Evolutionary conservation across 805 yeast species (phyloP), one percentile per base, ranked within the genome.

Genomic region (Yamadazyma tumulicola): DNA sequence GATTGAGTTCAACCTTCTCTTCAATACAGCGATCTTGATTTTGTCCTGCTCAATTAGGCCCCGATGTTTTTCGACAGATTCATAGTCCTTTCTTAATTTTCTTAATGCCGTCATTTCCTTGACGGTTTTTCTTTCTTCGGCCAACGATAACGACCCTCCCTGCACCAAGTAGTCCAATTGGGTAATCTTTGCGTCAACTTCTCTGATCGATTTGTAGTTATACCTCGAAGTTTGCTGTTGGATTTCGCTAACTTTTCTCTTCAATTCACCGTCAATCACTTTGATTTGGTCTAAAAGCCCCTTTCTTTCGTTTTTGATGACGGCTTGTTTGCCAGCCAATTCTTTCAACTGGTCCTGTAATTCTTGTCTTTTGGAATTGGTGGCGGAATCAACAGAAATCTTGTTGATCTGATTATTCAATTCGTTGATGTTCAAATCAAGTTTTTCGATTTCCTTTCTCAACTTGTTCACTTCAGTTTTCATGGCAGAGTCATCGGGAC

Each of bases 61-160:
- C 69, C 87, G 96, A 50, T 76, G 75, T 51, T 77, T 75, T 54
- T 80, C 88, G 48, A 89, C 69, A 31, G 75, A 70, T 32, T 77
- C 77, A 56, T 86, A 85, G 59, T 82, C 89, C 60, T 82, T 83
- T 54, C 81, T 78, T 55, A 84, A 66, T 65, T 85, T 87, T 64
- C 91, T 80, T 59, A 93, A 75, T 29, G 80, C 61, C 34, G 87
- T 74, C 72, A 87, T 84, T 66, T 91, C 97, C 66, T 85, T 85
- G 47, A 93, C 78, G 46, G 72, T 64, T 55, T 79, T 74, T 69
- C 86, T 82, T 74, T 93, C 99, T 45, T 91, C 96, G 35, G 88
- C 97, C 54, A 93, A 77, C 50, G 85, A 77, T 57, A 93, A 71
- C 29, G 72, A 63, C 44, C 97, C 97, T 32, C 83, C 64, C 37